Conservation (phyloP, 192 early-diverging fungal species). For the Obelidium mucronatum region DNA sequence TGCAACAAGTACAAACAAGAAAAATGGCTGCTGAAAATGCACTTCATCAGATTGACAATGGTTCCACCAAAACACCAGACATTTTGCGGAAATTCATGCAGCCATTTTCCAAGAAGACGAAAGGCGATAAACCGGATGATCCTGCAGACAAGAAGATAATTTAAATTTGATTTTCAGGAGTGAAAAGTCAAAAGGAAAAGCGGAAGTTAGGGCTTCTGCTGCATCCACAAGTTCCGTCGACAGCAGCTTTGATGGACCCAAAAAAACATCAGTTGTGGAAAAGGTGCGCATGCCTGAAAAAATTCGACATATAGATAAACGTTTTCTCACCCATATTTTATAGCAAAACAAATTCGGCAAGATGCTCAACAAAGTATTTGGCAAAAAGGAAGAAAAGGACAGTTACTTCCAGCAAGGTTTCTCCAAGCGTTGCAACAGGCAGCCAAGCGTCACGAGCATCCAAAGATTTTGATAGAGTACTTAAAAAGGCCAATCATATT, state of each 20-base stretch:
- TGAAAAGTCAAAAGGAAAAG: not conserved
- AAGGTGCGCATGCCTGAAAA: not conserved
- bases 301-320: not conserved
- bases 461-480: not conserved
- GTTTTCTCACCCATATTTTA: not conserved
- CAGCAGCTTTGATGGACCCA: constrained; percentile 12
- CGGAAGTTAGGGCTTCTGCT: not conserved
- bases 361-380: constrained; percentile 37
- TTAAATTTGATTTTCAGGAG: constrained; percentile 17
- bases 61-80: not conserved
- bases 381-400: constrained; percentile 27
- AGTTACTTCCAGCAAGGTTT: not conserved
- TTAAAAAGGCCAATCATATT: constrained; percentile 35
- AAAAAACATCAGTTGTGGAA: not conserved
- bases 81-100: constrained; percentile 26
- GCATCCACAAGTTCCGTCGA: not conserved
- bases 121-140: not conserved
- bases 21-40: constrained; percentile 27
- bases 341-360: constrained; percentile 24
- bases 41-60: constrained; percentile 11
- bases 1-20: constrained; percentile 44
- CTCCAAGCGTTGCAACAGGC: not conserved
- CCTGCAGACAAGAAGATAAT: constrained; percentile 2
- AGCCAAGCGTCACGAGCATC: not conserved
- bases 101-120: constrained; percentile 21